Base-by-base conservation (phyloP, 2,329 filamentous ascomycete species). In the Raffaelea deltoideospora region DNA sequence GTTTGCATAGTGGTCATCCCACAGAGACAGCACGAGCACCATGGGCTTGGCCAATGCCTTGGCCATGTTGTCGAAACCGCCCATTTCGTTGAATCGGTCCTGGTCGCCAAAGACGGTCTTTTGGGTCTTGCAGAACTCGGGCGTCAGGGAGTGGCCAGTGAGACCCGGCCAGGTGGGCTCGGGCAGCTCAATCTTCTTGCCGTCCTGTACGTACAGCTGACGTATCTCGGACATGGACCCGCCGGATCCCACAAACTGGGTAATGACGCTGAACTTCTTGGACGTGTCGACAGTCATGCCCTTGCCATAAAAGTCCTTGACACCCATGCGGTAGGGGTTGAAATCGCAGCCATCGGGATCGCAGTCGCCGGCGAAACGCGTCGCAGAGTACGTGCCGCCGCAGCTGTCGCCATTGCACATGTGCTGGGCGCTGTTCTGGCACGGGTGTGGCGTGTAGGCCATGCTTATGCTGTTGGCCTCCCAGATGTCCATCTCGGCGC, bases 281-380 rank as follows among this genome's bases (percentile, higher is more conserved):
- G 50, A 64, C 35, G 71, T 75, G 52, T 77, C 65, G 42, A 79
- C 60, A 14, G 58, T 72, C 51, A 59, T 60, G 43, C 65, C 68
- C 22, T 42, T 37, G 17, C 45, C 45, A 38, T 69, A 79, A 59
- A 77, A 79, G 52, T 59, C 56, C 24, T 57, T 58, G 53, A 69
- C 65, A 31, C 72, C 74, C 59, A 72, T 63, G 47, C 73, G 72
- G 66, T 68, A 79, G 20, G 66, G 57, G 63, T 76, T 76, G 61
- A 71, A 76, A 50, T 77, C 74, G 48, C 75, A 79, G 17, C 75
- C 74, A 43, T 73, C 68, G 40, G 68, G 67, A 52, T 79, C 75
- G 56, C 75, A 79, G 31, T 66, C 55, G 40, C 72, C 72, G 13
- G 51, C 56, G 29, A 44, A 47, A 11, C 43, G 40, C 19, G 41